phyloP scores from a whole-genome alignment of 169 alveolate genomes.

The Plasmodium gonderi region DNA sequence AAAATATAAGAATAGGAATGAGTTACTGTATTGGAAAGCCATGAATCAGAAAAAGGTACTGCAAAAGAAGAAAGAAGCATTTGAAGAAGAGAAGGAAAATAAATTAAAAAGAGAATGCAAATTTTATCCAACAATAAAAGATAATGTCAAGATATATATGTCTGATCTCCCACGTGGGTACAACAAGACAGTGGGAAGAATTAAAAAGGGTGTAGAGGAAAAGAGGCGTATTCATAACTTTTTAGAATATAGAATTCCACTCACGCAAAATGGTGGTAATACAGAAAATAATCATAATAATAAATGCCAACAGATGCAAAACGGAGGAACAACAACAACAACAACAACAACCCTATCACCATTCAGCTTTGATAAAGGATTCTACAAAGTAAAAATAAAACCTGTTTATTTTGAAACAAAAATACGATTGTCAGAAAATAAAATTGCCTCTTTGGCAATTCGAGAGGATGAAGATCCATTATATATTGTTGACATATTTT shows the following conservation, averaged over 20 bases:
- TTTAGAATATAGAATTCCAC: constrained; percentile 28
- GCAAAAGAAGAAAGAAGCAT: constrained; percentile 3
- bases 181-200: constrained; percentile 51
- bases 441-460: constrained; percentile 57
- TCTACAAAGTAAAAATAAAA: constrained; percentile 63
- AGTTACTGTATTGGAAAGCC: constrained; percentile 51
- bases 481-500: constrained; percentile 67
- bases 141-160: constrained; percentile 45
- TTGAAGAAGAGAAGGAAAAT: constrained; percentile 28
- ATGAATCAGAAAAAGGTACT: constrained; percentile 44
- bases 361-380: constrained; percentile 69
- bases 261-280: neutral
- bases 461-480: constrained; percentile 72
- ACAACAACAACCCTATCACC: constrained; percentile 2
- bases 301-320: neutral
- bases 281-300: neutral
- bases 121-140: constrained; percentile 44
- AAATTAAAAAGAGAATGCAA: constrained; percentile 38
- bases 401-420: constrained; percentile 70
- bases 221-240: constrained; percentile 38
- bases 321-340: neutral
- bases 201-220: constrained; percentile 72
- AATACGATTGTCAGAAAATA: constrained; percentile 63
- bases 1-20: constrained; percentile 8
- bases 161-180: constrained; percentile 57